A percentile compares a stretch with the other conserved stretches of the same genome.
Evolutionary conservation across 352 stramenopile genomes (phyloP).

Genomic region (Phytophthora fragariae): DNA sequence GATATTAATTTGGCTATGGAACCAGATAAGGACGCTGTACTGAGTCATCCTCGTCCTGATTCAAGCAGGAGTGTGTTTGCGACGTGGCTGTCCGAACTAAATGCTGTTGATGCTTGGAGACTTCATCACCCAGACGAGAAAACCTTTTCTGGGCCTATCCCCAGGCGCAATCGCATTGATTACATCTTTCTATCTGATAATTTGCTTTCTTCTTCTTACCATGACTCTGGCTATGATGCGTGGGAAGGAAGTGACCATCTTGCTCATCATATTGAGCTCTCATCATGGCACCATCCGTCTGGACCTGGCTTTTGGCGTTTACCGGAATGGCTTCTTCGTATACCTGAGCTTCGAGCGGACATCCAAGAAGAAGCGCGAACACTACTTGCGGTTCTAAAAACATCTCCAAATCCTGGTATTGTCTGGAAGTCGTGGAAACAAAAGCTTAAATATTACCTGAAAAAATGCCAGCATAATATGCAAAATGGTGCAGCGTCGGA

Average conservation of each 20-base stretch:
- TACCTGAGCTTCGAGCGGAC: conserved; percentile 1
- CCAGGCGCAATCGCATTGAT: conserved; percentile 8
- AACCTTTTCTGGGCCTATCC: not conserved
- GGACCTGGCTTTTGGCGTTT: conserved; percentile 12
- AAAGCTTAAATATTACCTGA: conserved; percentile 8
- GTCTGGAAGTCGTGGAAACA: conserved; percentile 19
- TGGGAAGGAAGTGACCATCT: conserved; percentile 15
- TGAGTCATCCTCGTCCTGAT: not conserved
- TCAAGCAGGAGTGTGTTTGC: not conserved
- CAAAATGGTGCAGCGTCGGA: not conserved
- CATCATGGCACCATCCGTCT: conserved; percentile 15
- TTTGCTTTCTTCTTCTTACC: not conserved
- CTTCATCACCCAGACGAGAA: conserved; percentile 13
- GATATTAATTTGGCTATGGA: conserved; percentile 8
- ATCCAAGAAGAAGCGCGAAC: conserved; percentile 3
- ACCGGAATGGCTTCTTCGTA: conserved; percentile 14
- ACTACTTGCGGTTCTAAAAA: not conserved
- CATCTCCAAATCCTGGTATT: not conserved
- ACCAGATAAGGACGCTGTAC: not conserved
- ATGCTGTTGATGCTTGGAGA: conserved; percentile 8
- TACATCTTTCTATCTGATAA: conserved; percentile 12
- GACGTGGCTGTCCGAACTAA: not conserved
- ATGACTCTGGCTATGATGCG: conserved; percentile 4
- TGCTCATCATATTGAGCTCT: conserved; percentile 18
- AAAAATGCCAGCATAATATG: conserved; percentile 3